Conservation (phyloP, 163 green algal genomes). For the Scenedesmus sp. region DNA sequence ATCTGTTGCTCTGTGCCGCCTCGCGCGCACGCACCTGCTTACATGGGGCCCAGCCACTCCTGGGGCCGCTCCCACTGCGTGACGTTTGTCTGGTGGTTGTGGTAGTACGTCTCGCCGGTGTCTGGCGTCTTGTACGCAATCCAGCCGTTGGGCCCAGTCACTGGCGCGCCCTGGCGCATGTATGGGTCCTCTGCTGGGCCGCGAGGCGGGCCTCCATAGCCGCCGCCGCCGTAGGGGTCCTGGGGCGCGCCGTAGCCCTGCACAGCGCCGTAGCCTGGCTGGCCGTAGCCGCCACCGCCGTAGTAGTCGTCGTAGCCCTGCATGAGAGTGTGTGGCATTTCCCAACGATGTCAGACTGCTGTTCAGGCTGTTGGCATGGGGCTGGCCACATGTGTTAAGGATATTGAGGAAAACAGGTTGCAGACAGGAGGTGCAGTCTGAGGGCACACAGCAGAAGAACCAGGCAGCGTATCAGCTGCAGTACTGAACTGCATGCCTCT, state of each 20-base stretch:
- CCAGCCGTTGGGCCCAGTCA: conserved; percentile 60
- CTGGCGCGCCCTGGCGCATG: conserved; percentile 35
- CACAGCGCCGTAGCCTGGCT: conserved; percentile 5
- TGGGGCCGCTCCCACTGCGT: conserved; percentile 62
- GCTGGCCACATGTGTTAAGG: too few species aligned
- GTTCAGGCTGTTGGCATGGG: too few species aligned
- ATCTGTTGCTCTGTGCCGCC: too few species aligned
- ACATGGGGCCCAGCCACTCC: conserved; percentile 55
- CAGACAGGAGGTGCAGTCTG: too few species aligned
- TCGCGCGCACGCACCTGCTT: not conserved
- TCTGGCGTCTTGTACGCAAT: conserved; percentile 56
- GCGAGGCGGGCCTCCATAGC: conserved; percentile 20
- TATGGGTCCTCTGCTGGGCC: conserved; percentile 52
- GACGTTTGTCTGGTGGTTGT: conserved; percentile 57
- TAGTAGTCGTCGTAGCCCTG: conserved; percentile 53
- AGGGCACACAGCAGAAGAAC: too few species aligned
- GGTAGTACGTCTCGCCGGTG: conserved; percentile 65
- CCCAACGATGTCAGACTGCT: not conserved
- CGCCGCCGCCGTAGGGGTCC: conserved; percentile 38
- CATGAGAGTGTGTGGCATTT: not conserved
- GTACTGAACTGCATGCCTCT: not conserved
- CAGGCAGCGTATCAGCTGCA: too few species aligned
- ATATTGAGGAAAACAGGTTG: too few species aligned
- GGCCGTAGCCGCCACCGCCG: conserved; percentile 46
- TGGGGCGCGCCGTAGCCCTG: conserved; percentile 39